Evolutionary conservation across 1,284 basidiomycete species (phyloP), one percentile per base, ranked within the genome.

Genomic region (Baeospora myosura): DNA sequence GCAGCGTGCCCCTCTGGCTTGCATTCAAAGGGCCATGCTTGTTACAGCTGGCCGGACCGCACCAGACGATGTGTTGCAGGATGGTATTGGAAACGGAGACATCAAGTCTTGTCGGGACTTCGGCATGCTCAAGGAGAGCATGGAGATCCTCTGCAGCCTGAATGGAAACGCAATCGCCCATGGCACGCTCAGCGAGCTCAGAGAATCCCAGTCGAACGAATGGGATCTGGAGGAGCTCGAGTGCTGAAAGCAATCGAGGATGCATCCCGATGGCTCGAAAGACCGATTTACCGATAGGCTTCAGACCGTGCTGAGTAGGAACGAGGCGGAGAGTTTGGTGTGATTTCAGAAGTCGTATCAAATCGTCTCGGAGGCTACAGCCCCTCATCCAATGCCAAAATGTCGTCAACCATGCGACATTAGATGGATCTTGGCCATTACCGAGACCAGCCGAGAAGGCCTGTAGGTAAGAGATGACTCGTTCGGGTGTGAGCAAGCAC

Each of bases 191-290:
- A 16, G 33, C 33, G 21, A 20, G 4, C 21, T 34, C 33, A 16
- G 26, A 32, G 36, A 38, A 22, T 32, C 21, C 33, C 12, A 20
- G 16, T 24, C 26, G 36, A 25, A 44, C 21, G 10, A 45, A 18
- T 10, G 38, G 21, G n/a, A 45, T 28, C 16, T 24, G 34, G 23
- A 45, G 40, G 32, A 39, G 30, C 37, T 40, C 12, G n/a, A 40
- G 38, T n/a, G 16, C 14, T 3, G 23, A 12, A 7, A 30, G 10
- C 10, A 40, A 11, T 8, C 10, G 10, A 2, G 24, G 14, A 40
- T 28, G n/a, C 8, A 30, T 2, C 1, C 21, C 38, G 10, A 12
- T 20, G n/a, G n/a, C 38, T 7, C 28, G 25, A n/a, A 40, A 40
- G 14, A 40, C 18, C 3, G 25, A 23, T 14, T 30, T 20, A n/a